These are phyloP conservation scores for Ramalina peruviana DNA, from an alignment of 495 filamentous ascomycete genomes.

Conservation along the genomic window DNA sequence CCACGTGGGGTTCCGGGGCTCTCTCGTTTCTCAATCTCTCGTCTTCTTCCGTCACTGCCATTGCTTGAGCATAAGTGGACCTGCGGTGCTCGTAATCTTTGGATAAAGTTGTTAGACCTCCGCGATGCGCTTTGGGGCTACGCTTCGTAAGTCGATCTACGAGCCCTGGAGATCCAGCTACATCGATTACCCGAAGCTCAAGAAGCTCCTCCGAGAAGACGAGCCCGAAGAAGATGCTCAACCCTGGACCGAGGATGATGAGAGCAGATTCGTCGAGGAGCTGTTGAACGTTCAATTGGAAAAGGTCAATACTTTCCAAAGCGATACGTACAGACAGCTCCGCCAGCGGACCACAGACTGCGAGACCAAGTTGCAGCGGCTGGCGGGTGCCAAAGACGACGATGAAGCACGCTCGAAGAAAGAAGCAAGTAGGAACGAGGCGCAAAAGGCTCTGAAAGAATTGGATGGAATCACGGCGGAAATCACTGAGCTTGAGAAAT, in stretches of 20 bases:
- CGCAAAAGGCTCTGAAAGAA: constrained; percentile 56
- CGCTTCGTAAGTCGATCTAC: constrained; percentile 64
- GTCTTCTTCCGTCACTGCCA: no score
- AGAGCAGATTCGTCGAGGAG: constrained; percentile 86
- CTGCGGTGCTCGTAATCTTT: background rate
- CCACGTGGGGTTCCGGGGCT: background rate
- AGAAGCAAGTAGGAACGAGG: constrained; percentile 32
- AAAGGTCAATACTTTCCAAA: constrained; percentile 86
- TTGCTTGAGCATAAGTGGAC: no score
- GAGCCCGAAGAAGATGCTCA: constrained; percentile 36
- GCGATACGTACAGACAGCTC: constrained; percentile 54
- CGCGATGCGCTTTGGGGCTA: constrained; percentile 82
- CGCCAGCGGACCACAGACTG: constrained; percentile 49
- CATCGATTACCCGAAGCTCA: constrained; percentile 89
- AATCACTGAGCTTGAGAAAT: constrained; percentile 85
- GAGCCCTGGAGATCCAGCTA: constrained; percentile 85
- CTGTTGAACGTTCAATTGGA: constrained; percentile 86
- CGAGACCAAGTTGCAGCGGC: constrained; percentile 35
- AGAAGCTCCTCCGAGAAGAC: constrained; percentile 71
- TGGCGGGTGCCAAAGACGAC: constrained; percentile 20
- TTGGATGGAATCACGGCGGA: constrained; percentile 80
- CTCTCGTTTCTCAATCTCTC: no score
- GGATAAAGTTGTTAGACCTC: background rate
- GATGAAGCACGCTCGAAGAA: constrained; percentile 10
- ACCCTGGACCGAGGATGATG: constrained; percentile 89